phyloP scores from a whole-genome alignment of 345 rosid species.

The Brassica carinata region DNA sequence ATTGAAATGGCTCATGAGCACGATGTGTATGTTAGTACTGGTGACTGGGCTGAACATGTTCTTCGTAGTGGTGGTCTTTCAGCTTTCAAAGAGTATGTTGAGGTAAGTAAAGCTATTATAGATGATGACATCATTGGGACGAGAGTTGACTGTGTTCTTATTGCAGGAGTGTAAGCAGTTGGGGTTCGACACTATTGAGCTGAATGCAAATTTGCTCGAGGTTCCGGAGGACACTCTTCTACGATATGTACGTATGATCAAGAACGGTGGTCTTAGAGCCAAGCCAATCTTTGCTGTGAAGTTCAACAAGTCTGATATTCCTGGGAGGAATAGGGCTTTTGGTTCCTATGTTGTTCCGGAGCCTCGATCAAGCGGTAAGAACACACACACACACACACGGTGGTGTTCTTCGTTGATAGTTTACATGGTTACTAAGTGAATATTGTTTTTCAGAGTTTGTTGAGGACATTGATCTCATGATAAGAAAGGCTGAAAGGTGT shows the following conservation, averaged over 20 bases:
- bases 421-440: neutral
- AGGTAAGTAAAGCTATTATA: constrained; percentile 47
- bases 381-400: neutral
- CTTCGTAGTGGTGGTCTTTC: constrained; percentile 69
- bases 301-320: constrained; percentile 77
- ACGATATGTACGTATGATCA: constrained; percentile 80
- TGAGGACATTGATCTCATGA: constrained; percentile 82
- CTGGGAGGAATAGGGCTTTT: constrained; percentile 63
- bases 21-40: constrained; percentile 81
- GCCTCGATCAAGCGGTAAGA: constrained; percentile 73
- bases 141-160: neutral
- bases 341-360: constrained; percentile 74
- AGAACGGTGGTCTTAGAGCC: constrained; percentile 77
- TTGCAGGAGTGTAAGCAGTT: constrained; percentile 76
- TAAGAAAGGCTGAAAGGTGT: constrained; percentile 94
- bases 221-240: constrained; percentile 84
- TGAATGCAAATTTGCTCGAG: constrained; percentile 75
- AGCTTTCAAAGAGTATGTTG: constrained; percentile 73
- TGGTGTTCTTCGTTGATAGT: neutral
- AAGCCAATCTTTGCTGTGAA: constrained; percentile 80
- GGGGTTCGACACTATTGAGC: constrained; percentile 88
- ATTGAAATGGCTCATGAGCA: constrained; percentile 75
- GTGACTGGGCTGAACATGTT: constrained; percentile 92
- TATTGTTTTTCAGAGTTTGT: constrained; percentile 51
- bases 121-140: neutral